These are phyloP conservation scores for Vickermania ingenoplastis DNA, from an alignment of 208 protist genomes.

Conservation along the genomic window DNA sequence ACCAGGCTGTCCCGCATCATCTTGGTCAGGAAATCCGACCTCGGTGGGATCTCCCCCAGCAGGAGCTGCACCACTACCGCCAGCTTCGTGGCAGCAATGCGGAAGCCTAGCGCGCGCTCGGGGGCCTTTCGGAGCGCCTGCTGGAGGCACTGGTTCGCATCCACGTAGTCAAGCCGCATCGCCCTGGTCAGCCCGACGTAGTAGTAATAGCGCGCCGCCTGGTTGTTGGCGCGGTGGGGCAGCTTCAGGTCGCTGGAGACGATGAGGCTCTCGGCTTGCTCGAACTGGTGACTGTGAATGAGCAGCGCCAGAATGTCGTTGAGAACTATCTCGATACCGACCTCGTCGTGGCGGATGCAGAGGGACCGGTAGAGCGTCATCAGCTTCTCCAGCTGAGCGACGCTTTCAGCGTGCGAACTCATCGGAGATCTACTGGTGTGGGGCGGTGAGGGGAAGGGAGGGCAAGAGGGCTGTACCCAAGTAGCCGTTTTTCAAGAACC, in stretches of 20 bases:
- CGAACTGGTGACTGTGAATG: constrained; percentile 57
- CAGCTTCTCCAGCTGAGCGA: constrained; percentile 38
- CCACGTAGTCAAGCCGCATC: constrained; percentile 95
- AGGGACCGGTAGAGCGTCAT: constrained; percentile 79
- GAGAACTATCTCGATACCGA: constrained; percentile 75
- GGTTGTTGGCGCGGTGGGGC: constrained; percentile 81
- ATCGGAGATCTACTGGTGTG: too few species aligned
- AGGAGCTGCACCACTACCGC: constrained; percentile 95
- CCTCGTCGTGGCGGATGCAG: constrained; percentile 79
- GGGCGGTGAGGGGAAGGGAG: too few species aligned
- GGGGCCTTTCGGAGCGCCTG: constrained; percentile 96
- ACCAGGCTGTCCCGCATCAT: constrained; percentile 79
- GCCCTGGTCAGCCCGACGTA: constrained; percentile 94
- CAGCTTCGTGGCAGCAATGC: constrained; percentile 90
- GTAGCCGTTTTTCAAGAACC: too few species aligned
- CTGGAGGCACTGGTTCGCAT: constrained; percentile 88
- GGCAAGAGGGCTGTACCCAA: too few species aligned
- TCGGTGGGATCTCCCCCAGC: constrained; percentile 95
- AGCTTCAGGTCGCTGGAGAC: constrained; percentile 71
- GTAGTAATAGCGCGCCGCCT: constrained; percentile 94
- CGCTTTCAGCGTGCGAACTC: constrained; percentile 10
- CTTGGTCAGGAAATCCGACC: constrained; percentile 83
- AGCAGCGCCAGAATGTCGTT: constrained; percentile 84
- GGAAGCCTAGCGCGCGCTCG: constrained; percentile 91
- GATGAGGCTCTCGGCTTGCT: constrained; percentile 80